Percentiles rank a stretch among this genome's conserved stretches.
Conservation (phyloP, 345 rosid genomes). For the Arabidopsis suecica region DNA sequence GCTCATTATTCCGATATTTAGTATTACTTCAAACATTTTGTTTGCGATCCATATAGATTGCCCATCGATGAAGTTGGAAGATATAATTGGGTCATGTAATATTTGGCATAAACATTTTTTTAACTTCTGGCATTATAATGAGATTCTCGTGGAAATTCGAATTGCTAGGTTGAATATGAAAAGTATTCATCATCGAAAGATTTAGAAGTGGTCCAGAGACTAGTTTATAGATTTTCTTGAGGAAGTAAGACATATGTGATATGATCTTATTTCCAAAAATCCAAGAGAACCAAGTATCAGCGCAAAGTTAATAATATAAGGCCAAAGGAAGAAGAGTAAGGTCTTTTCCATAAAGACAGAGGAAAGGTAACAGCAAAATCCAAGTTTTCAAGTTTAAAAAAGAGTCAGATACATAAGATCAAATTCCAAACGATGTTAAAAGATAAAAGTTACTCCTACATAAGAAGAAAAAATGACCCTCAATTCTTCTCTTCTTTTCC, state of each 20-base stretch:
- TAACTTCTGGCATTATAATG: background rate
- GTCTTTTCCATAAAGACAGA: background rate
- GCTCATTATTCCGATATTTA: background rate
- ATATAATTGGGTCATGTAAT: background rate
- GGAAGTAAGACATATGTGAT: background rate
- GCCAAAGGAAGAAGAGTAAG: background rate
- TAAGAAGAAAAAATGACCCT: slow-evolving; percentile 2
- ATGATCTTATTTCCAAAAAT: background rate
- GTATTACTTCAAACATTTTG: background rate
- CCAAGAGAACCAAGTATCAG: background rate
- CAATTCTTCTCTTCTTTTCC: slow-evolving; percentile 93
- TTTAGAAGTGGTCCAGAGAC: background rate
- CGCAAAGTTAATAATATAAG: too few relatives aligned
- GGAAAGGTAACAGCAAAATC: background rate
- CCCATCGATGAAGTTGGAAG: background rate
- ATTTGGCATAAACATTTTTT: too few relatives aligned
- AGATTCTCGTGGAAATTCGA: background rate
- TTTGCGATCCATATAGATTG: background rate
- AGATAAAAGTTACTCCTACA: slow-evolving; percentile 6
- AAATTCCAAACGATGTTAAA: background rate
- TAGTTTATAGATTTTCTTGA: too few relatives aligned
- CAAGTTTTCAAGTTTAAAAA: background rate
- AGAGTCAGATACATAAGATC: slow-evolving; percentile 22
- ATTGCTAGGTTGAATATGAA: background rate
- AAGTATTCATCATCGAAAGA: background rate